These are phyloP conservation scores for Arthroderma sp. DNA, from an alignment of 2,329 filamentous ascomycete species.

Conservation along the genomic window DNA sequence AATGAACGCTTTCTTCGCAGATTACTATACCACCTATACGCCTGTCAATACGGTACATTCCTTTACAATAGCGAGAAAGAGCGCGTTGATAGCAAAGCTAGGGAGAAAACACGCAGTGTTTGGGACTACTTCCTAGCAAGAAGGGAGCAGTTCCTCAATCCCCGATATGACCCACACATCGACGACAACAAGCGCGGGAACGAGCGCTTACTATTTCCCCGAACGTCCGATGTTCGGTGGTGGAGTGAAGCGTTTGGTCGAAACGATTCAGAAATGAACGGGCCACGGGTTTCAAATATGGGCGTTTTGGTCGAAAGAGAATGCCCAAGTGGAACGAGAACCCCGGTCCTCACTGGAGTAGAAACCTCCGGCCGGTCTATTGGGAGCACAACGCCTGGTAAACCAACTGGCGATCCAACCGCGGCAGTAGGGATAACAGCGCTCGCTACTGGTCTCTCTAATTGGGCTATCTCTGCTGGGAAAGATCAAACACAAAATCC, in stretches of 20 bases:
- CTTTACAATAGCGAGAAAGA: conserved; percentile 91
- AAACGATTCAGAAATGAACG: conserved; percentile 87
- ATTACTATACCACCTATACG: conserved; percentile 84
- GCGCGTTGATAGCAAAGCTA: conserved; percentile 54
- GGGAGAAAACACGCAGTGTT: conserved; percentile 66
- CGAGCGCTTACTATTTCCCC: conserved; percentile 73
- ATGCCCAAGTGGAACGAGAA: conserved; percentile 19
- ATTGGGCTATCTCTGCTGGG: conserved; percentile 27
- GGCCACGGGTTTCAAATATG: conserved; percentile 41
- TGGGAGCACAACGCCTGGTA: conserved; percentile 29
- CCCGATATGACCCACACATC: conserved; percentile 58
- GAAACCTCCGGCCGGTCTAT: conserved; percentile 46
- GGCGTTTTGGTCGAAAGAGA: conserved; percentile 28
- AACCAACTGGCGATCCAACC: conserved; percentile 18
- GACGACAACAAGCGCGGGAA: conserved; percentile 69
- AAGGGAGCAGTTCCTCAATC: conserved; percentile 68
- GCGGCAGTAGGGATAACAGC: conserved; percentile 25
- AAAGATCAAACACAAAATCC: conserved; percentile 16
- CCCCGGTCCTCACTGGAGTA: conserved; percentile 46
- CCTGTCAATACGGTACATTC: conserved; percentile 94
- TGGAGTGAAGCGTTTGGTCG: conserved; percentile 83
- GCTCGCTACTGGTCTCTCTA: conserved; percentile 34
- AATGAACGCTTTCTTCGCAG: conserved; percentile 86
- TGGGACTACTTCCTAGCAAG: conserved; percentile 92
- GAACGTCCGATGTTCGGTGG: conserved; percentile 69